A percentile compares a stretch with the other conserved stretches of the same genome.
Evolutionary conservation across 805 yeast genomes (phyloP).

Genomic region (Candida sonorensis): DNA sequence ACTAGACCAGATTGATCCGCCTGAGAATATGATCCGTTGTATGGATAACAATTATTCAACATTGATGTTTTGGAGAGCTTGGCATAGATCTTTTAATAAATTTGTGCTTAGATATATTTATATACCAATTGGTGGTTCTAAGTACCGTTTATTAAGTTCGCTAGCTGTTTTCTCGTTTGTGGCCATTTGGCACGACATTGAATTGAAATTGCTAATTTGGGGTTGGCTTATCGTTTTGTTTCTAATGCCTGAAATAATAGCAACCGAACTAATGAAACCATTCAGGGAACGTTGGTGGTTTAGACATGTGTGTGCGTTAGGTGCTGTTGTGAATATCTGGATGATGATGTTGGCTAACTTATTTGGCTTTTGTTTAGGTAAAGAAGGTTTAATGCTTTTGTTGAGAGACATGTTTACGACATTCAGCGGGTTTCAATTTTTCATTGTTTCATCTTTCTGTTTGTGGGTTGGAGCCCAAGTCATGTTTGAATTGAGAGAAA

Average conservation of each 20-base stretch:
- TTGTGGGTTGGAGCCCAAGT: conserved; percentile 83
- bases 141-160: conserved; percentile 64
- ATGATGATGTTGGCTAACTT: conserved; percentile 97
- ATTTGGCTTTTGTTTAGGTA: conserved; percentile 90
- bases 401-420: conserved; percentile 70
- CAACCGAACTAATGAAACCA: conserved; percentile 38
- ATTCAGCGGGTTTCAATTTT: conserved; percentile 56
- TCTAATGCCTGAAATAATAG: conserved; percentile 75
- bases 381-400: conserved; percentile 70
- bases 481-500: conserved; percentile 89
- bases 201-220: conserved; percentile 81
- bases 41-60: conserved; percentile 93
- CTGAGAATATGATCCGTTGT: conserved; percentile 96
- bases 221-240: conserved; percentile 92
- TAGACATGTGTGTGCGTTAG: conserved; percentile 75
- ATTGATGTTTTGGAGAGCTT: conserved; percentile 95
- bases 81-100: conserved; percentile 92
- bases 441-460: conserved; percentile 52
- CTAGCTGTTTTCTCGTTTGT: conserved; percentile 89
- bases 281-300: conserved; percentile 50
- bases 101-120: conserved; percentile 89
- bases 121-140: conserved; percentile 84
- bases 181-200: conserved; percentile 97
- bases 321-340: conserved; percentile 89
- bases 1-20: conserved; percentile 90